phyloP scores from a whole-genome alignment of 345 rosid genomes.

The Eucalyptus cladocalyx region DNA sequence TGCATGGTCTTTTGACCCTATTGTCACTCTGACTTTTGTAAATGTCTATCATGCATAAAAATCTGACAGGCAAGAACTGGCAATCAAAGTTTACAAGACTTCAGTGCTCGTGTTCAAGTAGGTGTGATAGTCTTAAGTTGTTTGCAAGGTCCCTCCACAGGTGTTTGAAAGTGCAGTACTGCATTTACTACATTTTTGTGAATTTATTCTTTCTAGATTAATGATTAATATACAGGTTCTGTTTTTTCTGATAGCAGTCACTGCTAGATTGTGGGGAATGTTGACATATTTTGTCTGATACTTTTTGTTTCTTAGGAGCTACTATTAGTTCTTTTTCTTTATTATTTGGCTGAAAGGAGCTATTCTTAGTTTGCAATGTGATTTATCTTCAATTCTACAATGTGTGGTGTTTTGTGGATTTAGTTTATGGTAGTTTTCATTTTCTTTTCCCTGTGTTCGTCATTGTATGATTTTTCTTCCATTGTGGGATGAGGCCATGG shows the following conservation, averaged over 20 bases:
- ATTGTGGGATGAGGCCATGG: too few relatives aligned
- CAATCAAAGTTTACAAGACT: constrained; percentile 85
- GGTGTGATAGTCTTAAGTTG: not conserved
- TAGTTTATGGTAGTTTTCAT: too few relatives aligned
- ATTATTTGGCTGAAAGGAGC: not conserved
- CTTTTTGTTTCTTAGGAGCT: not conserved
- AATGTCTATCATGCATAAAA: constrained; percentile 86
- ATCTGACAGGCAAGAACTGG: constrained; percentile 67
- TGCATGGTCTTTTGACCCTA: not conserved
- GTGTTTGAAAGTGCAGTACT: not conserved
- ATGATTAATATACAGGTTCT: not conserved
- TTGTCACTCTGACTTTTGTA: not conserved
- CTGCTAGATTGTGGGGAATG: not conserved
- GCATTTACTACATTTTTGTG: not conserved
- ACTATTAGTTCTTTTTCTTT: not conserved
- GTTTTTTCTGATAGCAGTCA: not conserved
- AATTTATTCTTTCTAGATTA: not conserved
- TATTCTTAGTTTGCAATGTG: not conserved
- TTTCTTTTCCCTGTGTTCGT: not conserved
- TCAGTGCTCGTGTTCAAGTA: constrained; percentile 80
- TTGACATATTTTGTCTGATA: not conserved
- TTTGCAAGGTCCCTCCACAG: not conserved
- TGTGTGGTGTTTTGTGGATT: not conserved
- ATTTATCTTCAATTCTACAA: not conserved
- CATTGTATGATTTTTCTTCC: too few relatives aligned